Evolutionary conservation across 179 eudicot genomes (phyloP).

Genomic region (Pouteria campechiana): DNA sequence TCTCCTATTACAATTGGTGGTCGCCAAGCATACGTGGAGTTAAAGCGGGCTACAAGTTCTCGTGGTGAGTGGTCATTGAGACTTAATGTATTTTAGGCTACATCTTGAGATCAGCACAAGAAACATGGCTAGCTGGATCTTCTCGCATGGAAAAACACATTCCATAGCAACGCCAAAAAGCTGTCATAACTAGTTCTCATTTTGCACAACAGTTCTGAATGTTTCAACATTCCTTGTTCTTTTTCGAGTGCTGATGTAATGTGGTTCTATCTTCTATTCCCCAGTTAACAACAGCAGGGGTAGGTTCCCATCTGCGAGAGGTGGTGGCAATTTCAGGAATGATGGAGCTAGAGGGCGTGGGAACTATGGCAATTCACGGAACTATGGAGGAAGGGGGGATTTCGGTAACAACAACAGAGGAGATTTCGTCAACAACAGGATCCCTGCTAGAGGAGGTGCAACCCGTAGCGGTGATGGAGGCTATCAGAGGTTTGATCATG

Average conservation of each 20-base stretch:
- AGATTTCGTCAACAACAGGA: no score
- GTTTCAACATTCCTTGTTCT: neutral
- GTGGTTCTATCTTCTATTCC: no score
- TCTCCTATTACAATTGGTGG: conserved; percentile 34
- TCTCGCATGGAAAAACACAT: neutral
- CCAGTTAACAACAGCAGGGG: conserved; percentile 40
- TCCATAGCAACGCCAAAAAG: neutral
- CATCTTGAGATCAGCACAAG: neutral
- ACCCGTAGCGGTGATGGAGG: no score
- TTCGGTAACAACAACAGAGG: no score
- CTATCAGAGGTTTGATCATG: no score
- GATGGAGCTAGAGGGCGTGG: conserved; percentile 46
- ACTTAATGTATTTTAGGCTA: neutral
- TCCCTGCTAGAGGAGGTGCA: no score
- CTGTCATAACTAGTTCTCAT: neutral
- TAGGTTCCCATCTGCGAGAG: conserved; percentile 32
- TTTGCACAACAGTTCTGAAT: neutral
- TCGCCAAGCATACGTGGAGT: conserved; percentile 42
- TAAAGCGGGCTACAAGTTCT: conserved; percentile 48
- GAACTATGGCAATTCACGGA: conserved; percentile 24
- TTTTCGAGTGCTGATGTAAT: neutral
- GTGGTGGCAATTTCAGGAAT: conserved; percentile 33
- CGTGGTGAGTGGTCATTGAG: conserved; percentile 24
- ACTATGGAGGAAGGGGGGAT: conserved; percentile 33
- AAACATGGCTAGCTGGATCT: neutral